Evolutionary conservation across 2,329 filamentous ascomycete species (phyloP).

Genomic region (Colletotrichum viniferum): DNA sequence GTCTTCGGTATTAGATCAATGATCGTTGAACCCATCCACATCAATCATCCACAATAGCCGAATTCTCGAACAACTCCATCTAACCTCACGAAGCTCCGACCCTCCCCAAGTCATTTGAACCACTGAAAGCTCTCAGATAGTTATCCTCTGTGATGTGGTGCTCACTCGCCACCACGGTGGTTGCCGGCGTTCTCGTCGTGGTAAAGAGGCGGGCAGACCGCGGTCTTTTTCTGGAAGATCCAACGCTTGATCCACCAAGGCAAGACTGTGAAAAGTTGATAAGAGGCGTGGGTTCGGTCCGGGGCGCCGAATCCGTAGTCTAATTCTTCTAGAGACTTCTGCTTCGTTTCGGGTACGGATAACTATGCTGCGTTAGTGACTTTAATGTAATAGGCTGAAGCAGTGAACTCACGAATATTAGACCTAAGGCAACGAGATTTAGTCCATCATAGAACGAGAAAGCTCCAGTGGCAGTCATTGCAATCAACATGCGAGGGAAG

Average conservation of each 20-base stretch:
- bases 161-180: neutral
- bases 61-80: neutral
- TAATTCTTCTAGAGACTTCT: conserved; percentile 56
- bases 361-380: conserved; percentile 13
- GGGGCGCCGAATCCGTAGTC: conserved; percentile 67
- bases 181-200: neutral
- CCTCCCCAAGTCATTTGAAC: neutral
- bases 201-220: conserved; percentile 31
- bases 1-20: neutral
- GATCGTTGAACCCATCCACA: neutral
- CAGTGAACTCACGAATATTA: conserved; percentile 41
- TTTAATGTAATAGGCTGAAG: rapidly evolving
- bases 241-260: conserved; percentile 67
- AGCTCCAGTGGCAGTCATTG: conserved; percentile 37
- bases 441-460: conserved; percentile 52
- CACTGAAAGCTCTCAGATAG: rapidly evolving
- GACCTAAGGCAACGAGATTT: conserved; percentile 47
- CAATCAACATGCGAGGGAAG: conserved; percentile 52
- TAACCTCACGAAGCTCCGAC: neutral
- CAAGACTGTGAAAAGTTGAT: conserved; percentile 59
- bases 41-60: rapidly evolving
- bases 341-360: conserved; percentile 55
- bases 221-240: conserved; percentile 51
- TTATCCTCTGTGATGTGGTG: rapidly evolving
- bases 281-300: conserved; percentile 59